Evolutionary conservation across 1,284 basidiomycete species (phyloP).

Genomic region (Apiotrichum laibachii): DNA sequence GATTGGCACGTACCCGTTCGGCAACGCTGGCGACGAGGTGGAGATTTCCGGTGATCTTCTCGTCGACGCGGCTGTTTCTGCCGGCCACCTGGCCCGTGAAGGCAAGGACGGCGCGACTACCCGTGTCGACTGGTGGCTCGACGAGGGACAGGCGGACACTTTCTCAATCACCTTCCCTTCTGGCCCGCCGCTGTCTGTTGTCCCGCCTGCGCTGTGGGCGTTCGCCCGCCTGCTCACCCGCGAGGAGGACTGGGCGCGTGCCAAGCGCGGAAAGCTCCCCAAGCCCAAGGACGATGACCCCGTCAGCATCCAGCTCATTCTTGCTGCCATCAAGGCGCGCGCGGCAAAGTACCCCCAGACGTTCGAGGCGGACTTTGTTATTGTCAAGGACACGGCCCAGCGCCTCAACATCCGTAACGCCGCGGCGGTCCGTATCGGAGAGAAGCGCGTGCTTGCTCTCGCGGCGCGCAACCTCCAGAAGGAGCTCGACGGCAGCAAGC

Average conservation of each 20-base stretch:
- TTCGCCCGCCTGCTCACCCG: conserved; percentile 69
- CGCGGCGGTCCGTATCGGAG: conserved; percentile 51
- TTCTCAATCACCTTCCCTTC: conserved; percentile 61
- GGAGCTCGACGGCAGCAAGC: conserved; percentile 1
- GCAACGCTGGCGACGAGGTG: conserved; percentile 83
- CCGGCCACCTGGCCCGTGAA: conserved; percentile 34
- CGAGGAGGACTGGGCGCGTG: conserved; percentile 64
- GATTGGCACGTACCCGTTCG: conserved; percentile 43
- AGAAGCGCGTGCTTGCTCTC: conserved; percentile 49
- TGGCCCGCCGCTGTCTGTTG: conserved; percentile 36
- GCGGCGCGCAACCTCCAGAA: conserved; percentile 6
- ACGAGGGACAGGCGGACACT: conserved; percentile 82
- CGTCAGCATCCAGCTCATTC: conserved; percentile 49
- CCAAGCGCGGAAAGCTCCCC: conserved; percentile 71
- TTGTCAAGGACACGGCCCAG: conserved; percentile 21
- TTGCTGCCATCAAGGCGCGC: conserved; percentile 53
- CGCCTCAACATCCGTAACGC: conserved; percentile 33
- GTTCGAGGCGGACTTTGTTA: conserved; percentile 39
- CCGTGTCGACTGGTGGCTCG: conserved; percentile 86
- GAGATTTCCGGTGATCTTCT: conserved; percentile 80
- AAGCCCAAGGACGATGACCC: conserved; percentile 64
- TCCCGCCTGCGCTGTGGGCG: conserved; percentile 64
- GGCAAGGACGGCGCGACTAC: conserved; percentile 47
- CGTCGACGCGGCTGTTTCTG: conserved; percentile 55
- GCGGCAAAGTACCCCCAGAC: conserved; percentile 8